Evolutionary conservation across 2,329 filamentous ascomycete species (phyloP).

Genomic region (Cladosporium colombiae): DNA sequence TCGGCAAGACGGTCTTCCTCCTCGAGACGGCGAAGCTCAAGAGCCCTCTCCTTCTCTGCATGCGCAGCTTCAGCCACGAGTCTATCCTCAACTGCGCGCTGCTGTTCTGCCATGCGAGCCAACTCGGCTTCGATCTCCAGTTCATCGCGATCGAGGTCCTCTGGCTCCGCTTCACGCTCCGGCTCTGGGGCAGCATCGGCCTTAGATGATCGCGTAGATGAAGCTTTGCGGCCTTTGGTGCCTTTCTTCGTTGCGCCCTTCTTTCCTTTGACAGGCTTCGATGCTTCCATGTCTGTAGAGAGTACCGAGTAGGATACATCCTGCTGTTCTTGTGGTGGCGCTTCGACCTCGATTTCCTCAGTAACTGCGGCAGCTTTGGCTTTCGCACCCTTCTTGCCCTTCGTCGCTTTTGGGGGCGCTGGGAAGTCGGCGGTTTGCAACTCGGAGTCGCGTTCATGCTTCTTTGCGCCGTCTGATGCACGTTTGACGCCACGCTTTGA

Average conservation of each 20-base stretch:
- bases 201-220: constrained; percentile 31
- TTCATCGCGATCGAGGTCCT: constrained; percentile 31
- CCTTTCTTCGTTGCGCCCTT: constrained; percentile 29
- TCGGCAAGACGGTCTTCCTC: constrained; percentile 11
- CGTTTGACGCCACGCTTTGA: constrained; percentile 40
- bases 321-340: neutral
- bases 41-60: constrained; percentile 24
- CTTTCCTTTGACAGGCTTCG: constrained; percentile 30
- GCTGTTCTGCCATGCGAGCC: constrained; percentile 33
- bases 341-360: neutral
- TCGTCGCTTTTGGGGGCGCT: constrained; percentile 23
- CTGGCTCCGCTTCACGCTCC: constrained; percentile 25
- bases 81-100: constrained; percentile 21
- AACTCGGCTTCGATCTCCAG: constrained; percentile 37
- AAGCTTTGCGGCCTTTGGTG: constrained; percentile 31
- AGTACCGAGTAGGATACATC: constrained; percentile 4
- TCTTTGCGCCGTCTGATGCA: constrained; percentile 40
- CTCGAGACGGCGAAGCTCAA: neutral
- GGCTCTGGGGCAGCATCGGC: constrained; percentile 24
- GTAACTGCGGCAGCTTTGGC: neutral
- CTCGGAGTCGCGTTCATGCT: constrained; percentile 29
- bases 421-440: constrained; percentile 29
- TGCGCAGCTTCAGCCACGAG: constrained; percentile 52
- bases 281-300: constrained; percentile 16
- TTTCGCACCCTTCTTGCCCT: constrained; percentile 31